Conservation (phyloP, 331 rosid species). For the Rosa hybrid region DNA sequence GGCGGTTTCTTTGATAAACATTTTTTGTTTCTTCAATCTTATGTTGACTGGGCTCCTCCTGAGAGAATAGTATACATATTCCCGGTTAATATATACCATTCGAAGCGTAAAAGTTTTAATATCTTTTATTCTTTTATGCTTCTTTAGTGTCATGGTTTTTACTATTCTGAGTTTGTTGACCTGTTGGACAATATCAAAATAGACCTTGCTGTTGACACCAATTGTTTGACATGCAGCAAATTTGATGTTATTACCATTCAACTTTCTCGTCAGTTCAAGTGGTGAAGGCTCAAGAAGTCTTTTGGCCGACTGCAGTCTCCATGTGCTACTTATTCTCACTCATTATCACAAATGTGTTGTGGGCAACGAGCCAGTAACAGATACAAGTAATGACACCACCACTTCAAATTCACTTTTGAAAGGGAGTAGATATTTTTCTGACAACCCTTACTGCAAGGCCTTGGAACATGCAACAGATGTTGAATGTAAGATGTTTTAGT, state of each 20-base stretch:
- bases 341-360: slow-evolving; percentile 79
- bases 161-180: slow-evolving; percentile 15
- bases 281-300: slow-evolving; percentile 69
- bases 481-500: slow-evolving; percentile 67
- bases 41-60: neutral
- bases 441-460: slow-evolving; percentile 89
- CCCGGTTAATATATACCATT: neutral
- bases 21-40: neutral
- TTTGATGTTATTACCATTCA: slow-evolving; percentile 81
- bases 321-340: slow-evolving; percentile 84
- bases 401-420: slow-evolving; percentile 58
- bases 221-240: slow-evolving; percentile 67
- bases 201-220: slow-evolving; percentile 24
- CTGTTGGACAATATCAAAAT: slow-evolving; percentile 16
- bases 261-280: slow-evolving; percentile 75
- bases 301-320: slow-evolving; percentile 84
- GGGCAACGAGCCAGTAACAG: slow-evolving; percentile 41
- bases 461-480: slow-evolving; percentile 76
- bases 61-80: neutral
- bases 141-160: neutral
- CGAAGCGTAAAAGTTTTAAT: neutral
- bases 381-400: slow-evolving; percentile 41
- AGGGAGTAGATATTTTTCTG: slow-evolving; percentile 62
- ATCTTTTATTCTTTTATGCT: neutral
- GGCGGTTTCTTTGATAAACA: slow-evolving; percentile 9